phyloP scores from a whole-genome alignment of 2,329 filamentous ascomycete genomes.

The Samsoniella hepiali region DNA sequence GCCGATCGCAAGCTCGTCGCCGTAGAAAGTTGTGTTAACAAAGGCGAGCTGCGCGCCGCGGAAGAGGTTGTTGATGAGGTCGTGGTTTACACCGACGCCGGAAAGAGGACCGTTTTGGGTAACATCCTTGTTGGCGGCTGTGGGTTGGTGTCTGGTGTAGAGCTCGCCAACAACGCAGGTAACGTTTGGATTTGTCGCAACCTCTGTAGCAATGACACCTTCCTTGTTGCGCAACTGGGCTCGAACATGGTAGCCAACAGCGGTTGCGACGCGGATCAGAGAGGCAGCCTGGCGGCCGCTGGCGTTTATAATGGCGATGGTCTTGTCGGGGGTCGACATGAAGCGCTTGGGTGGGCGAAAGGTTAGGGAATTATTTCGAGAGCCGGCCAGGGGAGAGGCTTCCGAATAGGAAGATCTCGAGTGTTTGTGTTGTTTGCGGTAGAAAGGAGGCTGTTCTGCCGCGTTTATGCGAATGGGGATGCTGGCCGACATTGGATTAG shows the following conservation, averaged over 20 bases:
- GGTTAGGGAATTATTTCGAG: conserved; percentile 58
- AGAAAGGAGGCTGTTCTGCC: conserved; percentile 33
- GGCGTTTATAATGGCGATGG: conserved; percentile 91
- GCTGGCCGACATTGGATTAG: conserved; percentile 37
- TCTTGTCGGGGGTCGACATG: conserved; percentile 65
- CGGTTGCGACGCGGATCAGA: conserved; percentile 88
- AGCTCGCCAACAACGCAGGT: conserved; percentile 63
- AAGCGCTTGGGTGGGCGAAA: conserved; percentile 58
- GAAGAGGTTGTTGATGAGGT: conserved; percentile 75
- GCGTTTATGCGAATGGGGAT: conserved; percentile 38
- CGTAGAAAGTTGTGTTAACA: conserved; percentile 97
- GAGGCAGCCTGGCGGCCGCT: conserved; percentile 94
- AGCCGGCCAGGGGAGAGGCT: conserved; percentile 50
- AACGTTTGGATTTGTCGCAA: conserved; percentile 74
- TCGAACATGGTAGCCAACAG: conserved; percentile 88
- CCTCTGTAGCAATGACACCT: conserved; percentile 83
- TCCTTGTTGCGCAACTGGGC: conserved; percentile 87
- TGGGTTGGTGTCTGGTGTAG: conserved; percentile 52
- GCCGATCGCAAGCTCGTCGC: conserved; percentile 88
- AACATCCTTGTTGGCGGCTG: conserved; percentile 57
- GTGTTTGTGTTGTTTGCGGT: conserved; percentile 54
- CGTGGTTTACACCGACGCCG: conserved; percentile 66
- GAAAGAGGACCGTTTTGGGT: conserved; percentile 63
- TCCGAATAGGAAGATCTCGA: conserved; percentile 61
- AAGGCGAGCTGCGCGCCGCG: conserved; percentile 83